Percentiles rank a stretch among this genome's conserved stretches.
These are phyloP conservation scores for Wickerhamiella infanticola DNA, from an alignment of 1,139 yeast genomes.

Conservation along the genomic window DNA sequence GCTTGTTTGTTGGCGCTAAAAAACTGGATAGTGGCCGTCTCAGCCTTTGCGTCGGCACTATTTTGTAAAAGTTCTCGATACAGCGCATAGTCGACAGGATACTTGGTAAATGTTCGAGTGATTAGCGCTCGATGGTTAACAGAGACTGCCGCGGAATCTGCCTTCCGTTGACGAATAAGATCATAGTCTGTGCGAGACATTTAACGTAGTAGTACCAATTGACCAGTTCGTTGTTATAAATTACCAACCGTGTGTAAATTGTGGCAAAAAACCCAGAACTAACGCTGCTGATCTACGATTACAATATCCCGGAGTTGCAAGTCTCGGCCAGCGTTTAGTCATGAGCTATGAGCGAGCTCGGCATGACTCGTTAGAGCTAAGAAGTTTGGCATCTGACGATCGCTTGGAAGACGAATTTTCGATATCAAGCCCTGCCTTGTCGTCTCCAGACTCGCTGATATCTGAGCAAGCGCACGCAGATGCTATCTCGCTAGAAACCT, in stretches of 20 bases:
- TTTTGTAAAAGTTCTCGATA: slow-evolving; percentile 28
- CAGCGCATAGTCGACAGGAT: slow-evolving; percentile 29
- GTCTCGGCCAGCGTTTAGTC: not conserved
- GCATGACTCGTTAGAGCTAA: not conserved
- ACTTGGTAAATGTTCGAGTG: slow-evolving; percentile 28
- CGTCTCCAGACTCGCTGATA: not conserved
- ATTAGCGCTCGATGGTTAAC: slow-evolving; percentile 29
- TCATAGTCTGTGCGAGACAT: not conserved
- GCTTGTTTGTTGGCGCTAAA: slow-evolving; percentile 8
- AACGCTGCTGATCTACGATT: too few relatives aligned
- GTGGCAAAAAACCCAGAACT: too few relatives aligned
- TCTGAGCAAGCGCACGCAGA: not conserved
- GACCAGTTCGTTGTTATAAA: too few relatives aligned
- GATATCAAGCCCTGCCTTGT: not conserved
- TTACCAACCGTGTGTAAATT: too few relatives aligned
- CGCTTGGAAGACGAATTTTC: not conserved
- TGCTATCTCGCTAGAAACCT: not conserved
- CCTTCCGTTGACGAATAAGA: not conserved
- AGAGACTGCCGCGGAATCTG: slow-evolving; percentile 18
- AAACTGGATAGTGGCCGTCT: slow-evolving; percentile 23
- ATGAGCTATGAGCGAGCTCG: not conserved
- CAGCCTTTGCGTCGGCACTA: slow-evolving; percentile 29
- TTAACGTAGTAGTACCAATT: too few relatives aligned
- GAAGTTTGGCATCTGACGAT: not conserved
- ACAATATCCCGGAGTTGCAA: too few relatives aligned